A percentile compares a stretch with the other conserved stretches of the same genome.
Conservation (phyloP, 1,139 yeast species). For the Hyphopichia buzzinii region DNA sequence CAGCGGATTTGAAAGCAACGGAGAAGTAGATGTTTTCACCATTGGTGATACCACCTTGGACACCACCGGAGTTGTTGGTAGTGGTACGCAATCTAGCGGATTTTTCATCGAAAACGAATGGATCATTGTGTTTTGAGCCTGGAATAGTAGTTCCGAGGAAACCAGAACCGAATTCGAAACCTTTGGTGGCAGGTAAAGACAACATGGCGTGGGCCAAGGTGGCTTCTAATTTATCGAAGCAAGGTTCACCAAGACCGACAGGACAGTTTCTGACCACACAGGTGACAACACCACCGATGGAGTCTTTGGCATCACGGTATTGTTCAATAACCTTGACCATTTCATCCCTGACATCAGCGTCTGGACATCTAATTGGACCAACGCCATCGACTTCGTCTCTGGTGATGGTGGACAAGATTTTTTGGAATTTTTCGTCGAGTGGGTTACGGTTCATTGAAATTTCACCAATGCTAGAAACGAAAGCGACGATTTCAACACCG, state of each 20-base stretch:
- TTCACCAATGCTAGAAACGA: conserved; percentile 87
- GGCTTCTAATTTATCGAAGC: conserved; percentile 95
- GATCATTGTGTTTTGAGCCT: conserved; percentile 92
- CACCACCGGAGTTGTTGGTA: conserved; percentile 94
- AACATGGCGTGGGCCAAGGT: conserved; percentile 95
- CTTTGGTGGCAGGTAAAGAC: conserved; percentile 96
- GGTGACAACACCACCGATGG: conserved; percentile 97
- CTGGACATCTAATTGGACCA: conserved; percentile 96
- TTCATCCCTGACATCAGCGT: conserved; percentile 60
- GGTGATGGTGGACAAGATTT: conserved; percentile 69
- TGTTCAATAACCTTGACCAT: conserved; percentile 89
- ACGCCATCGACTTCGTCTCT: conserved; percentile 84
- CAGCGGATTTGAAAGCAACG: conserved; percentile 97
- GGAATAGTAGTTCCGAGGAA: conserved; percentile 86
- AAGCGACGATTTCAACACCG: conserved; percentile 92
- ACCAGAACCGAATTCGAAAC: conserved; percentile 96
- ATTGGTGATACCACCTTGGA: conserved; percentile 96
- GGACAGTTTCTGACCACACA: conserved; percentile 95
- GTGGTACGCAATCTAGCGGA: conserved; percentile 68
- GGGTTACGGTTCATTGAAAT: conserved; percentile 76
- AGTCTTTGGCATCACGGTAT: conserved; percentile 83
- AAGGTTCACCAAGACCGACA: conserved; percentile 94
- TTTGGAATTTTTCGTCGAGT: conserved; percentile 59
- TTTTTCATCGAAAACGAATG: conserved; percentile 61
- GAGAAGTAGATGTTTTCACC: conserved; percentile 94